These are phyloP conservation scores for Sugiyamaella novakii DNA, from an alignment of 1,139 yeast genomes.

Conservation along the genomic window DNA sequence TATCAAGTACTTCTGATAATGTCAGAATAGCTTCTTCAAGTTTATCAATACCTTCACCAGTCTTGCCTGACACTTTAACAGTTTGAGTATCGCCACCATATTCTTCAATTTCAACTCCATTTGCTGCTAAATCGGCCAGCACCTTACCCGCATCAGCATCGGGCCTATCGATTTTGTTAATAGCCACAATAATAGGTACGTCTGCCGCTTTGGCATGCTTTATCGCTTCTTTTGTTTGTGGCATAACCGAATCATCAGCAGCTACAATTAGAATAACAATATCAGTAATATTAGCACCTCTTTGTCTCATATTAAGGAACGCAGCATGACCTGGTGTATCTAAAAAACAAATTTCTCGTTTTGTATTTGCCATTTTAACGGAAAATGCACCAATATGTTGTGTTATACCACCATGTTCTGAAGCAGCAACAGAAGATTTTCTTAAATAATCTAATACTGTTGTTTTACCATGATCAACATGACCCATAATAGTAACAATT, in stretches of 20 bases:
- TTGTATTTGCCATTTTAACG: slow-evolving; percentile 71
- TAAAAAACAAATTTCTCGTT: slow-evolving; percentile 78
- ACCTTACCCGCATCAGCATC: slow-evolving; percentile 74
- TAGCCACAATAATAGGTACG: slow-evolving; percentile 86
- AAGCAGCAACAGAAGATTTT: slow-evolving; percentile 76
- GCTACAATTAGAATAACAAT: slow-evolving; percentile 94
- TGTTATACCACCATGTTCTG: slow-evolving; percentile 95
- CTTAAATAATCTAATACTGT: slow-evolving; percentile 85
- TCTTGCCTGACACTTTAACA: slow-evolving; percentile 82
- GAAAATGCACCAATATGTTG: slow-evolving; percentile 98
- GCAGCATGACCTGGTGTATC: slow-evolving; percentile 99
- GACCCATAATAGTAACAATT: slow-evolving; percentile 97
- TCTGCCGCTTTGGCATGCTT: slow-evolving; percentile 86
- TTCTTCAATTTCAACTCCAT: slow-evolving; percentile 85
- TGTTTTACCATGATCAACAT: slow-evolving; percentile 98
- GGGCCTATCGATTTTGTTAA: slow-evolving; percentile 87
- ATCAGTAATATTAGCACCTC: slow-evolving; percentile 95
- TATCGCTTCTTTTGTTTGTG: slow-evolving; percentile 94
- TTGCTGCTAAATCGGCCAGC: slow-evolving; percentile 69
- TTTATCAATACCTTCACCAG: slow-evolving; percentile 83
- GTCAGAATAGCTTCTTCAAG: slow-evolving; percentile 88
- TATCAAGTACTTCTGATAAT: slow-evolving; percentile 78
- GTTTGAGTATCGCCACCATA: slow-evolving; percentile 96
- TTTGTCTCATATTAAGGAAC: slow-evolving; percentile 89
- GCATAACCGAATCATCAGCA: slow-evolving; percentile 97